These are phyloP conservation scores for Cladosporium sp. DNA, from an alignment of 2,329 filamentous ascomycete genomes.

Conservation along the genomic window DNA sequence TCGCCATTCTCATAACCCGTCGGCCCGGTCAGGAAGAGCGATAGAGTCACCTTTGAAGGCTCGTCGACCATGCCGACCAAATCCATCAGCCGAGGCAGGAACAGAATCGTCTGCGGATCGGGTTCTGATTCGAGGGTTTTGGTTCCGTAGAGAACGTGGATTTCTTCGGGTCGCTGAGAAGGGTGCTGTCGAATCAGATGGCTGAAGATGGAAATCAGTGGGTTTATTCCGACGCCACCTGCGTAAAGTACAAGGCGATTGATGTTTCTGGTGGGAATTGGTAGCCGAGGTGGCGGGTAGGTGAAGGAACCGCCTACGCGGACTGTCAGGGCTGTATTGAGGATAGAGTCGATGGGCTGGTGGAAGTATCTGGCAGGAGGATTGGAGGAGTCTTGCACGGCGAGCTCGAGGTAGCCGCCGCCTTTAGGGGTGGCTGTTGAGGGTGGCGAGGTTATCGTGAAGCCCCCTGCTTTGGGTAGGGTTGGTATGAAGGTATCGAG, in stretches of 20 bases:
- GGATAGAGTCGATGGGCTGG: conserved; percentile 52
- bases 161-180: conserved; percentile 33
- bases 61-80: conserved; percentile 21
- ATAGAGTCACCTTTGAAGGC: conserved; percentile 23
- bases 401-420: conserved; percentile 65
- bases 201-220: conserved; percentile 69
- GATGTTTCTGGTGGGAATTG: conserved; percentile 41
- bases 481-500: conserved; percentile 74
- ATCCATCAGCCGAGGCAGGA: conserved; percentile 42
- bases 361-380: conserved; percentile 75
- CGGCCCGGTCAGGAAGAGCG: conserved; percentile 29
- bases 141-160: conserved; percentile 63
- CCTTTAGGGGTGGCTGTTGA: conserved; percentile 31
- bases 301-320: conserved; percentile 77
- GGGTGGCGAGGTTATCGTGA: conserved; percentile 79
- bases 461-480: conserved; percentile 70
- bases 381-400: conserved; percentile 68
- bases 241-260: conserved; percentile 68
- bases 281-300: conserved; percentile 59
- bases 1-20: conserved; percentile 17
- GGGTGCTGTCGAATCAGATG: conserved; percentile 41
- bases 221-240: conserved; percentile 79
- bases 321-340: conserved; percentile 58
- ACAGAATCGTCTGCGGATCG: conserved; percentile 39
- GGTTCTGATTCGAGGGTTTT: conserved; percentile 32